Conservation (phyloP, 805 yeast genomes). For the Wickerhamomyces hampshirensis region DNA sequence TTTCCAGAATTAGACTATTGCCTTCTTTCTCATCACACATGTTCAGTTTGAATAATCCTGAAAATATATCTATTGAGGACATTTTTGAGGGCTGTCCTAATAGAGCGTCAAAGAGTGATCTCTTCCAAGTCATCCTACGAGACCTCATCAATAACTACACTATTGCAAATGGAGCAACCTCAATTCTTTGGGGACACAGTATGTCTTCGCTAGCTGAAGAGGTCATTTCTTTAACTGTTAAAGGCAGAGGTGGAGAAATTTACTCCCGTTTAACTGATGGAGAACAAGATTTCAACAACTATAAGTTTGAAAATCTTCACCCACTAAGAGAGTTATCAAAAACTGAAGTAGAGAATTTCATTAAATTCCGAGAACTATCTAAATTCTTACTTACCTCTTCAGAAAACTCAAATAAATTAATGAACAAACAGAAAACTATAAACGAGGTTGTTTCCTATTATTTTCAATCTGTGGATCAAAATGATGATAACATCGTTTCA, state of each 20-base stretch:
- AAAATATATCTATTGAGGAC: constrained; percentile 24
- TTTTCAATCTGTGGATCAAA: constrained; percentile 65
- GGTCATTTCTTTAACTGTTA: constrained; percentile 72
- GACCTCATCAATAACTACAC: constrained; percentile 48
- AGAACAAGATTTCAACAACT: constrained; percentile 24
- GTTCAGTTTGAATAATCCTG: constrained; percentile 4
- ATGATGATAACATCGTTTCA: constrained; percentile 84
- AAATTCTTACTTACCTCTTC: constrained; percentile 18
- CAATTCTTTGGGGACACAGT: constrained; percentile 69
- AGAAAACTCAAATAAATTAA: constrained; percentile 28
- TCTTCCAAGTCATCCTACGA: constrained; percentile 41
- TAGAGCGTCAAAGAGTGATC: constrained; percentile 64
- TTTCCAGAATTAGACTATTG: constrained; percentile 30
- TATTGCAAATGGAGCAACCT: constrained; percentile 36
- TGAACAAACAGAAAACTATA: constrained; percentile 71
- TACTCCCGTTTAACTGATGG: constrained; percentile 47
- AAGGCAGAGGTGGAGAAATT: constrained; percentile 77
- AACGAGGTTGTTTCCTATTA: constrained; percentile 74
- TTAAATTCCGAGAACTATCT: constrained; percentile 27
- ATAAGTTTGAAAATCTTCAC: constrained; percentile 43
- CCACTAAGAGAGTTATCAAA: constrained; percentile 75
- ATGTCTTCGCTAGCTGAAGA: constrained; percentile 83
- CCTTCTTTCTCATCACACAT: constrained; percentile 18
- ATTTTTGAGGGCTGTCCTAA: constrained; percentile 38
- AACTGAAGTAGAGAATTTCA: constrained; percentile 61